Evolutionary conservation across 2,329 filamentous ascomycete genomes (phyloP).

Genomic region (Pleoardoris graminearum): DNA sequence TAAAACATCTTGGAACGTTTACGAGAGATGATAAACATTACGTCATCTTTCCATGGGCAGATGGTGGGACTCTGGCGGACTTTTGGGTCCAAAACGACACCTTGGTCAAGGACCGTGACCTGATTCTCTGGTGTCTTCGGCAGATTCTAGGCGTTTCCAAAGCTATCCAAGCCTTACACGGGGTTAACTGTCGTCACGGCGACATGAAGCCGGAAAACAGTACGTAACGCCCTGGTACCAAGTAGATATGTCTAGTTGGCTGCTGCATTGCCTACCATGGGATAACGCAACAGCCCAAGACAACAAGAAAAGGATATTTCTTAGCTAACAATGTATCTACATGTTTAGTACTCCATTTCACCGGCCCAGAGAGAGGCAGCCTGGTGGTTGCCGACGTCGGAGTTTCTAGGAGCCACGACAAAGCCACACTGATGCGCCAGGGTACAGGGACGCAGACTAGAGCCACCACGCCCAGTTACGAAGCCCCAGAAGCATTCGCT

Average conservation of each 20-base stretch:
- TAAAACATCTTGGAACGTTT: constrained; percentile 3
- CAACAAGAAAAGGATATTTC: too few relatives aligned
- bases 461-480: constrained; percentile 13
- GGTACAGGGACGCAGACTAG: not conserved
- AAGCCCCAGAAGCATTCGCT: constrained; percentile 11
- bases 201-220: constrained; percentile 21
- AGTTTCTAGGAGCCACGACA: constrained; percentile 5
- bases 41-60: constrained; percentile 19
- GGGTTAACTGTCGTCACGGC: constrained; percentile 13
- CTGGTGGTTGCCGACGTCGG: constrained; percentile 14
- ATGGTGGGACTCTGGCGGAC: constrained; percentile 10
- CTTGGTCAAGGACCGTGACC: not conserved
- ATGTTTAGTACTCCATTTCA: constrained; percentile 17
- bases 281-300: too few relatives aligned
- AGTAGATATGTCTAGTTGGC: too few relatives aligned
- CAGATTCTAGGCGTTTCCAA: constrained; percentile 13
- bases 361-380: not conserved
- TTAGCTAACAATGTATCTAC: too few relatives aligned
- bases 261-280: too few relatives aligned
- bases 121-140: constrained; percentile 8
- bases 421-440: constrained; percentile 1
- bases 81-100: constrained; percentile 9
- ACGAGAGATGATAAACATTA: not conserved
- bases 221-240: too few relatives aligned
- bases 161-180: constrained; percentile 13